Percentiles rank a stretch among this genome's conserved stretches.
Evolutionary conservation across 2,329 filamentous ascomycete species (phyloP).

Genomic region (Calycina marina): DNA sequence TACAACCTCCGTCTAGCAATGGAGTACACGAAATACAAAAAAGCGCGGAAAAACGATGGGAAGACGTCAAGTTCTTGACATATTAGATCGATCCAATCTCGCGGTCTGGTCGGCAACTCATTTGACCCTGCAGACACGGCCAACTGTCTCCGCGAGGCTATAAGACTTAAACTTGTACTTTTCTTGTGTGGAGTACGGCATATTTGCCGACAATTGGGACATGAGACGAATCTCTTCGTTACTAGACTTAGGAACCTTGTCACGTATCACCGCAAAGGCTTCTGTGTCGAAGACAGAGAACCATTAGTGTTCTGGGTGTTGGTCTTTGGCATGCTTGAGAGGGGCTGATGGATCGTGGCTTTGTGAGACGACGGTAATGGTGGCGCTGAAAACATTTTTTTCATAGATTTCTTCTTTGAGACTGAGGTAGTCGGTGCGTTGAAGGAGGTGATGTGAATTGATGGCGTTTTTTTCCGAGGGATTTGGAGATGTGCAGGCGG

Average conservation of each 20-base stretch:
- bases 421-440: too few relatives aligned
- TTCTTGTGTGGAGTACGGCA: neutral
- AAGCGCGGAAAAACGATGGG: neutral
- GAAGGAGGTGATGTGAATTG: too few relatives aligned
- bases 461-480: too few relatives aligned
- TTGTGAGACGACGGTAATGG: too few relatives aligned
- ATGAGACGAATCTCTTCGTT: neutral
- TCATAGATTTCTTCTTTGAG: too few relatives aligned
- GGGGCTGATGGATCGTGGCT: too few relatives aligned
- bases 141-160: too few relatives aligned
- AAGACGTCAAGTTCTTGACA: neutral
- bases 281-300: too few relatives aligned
- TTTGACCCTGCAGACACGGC: neutral
- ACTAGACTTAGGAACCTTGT: neutral
- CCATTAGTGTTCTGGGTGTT: neutral
- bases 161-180: neutral
- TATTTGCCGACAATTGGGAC: neutral
- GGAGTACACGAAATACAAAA: neutral
- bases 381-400: too few relatives aligned
- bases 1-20: neutral
- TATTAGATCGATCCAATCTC: neutral
- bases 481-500: too few relatives aligned
- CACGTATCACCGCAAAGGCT: neutral
- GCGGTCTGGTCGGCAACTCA: neutral
- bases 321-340: neutral